Conservation (phyloP, 345 rosid genomes). For the Turritis glabra region DNA sequence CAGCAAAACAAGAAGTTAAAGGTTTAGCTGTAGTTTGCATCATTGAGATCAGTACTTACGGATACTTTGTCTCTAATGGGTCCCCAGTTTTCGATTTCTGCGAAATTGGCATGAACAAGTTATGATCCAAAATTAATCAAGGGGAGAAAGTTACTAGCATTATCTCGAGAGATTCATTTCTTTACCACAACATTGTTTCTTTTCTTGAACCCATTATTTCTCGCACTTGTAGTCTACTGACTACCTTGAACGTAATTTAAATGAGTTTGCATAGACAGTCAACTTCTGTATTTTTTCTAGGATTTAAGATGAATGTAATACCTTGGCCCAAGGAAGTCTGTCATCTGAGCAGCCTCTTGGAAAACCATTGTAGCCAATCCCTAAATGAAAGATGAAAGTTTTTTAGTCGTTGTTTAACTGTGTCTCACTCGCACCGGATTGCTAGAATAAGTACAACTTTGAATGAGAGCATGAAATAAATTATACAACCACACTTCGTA, state of each 20-base stretch:
- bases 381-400: conserved; percentile 37
- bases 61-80: conserved; percentile 89
- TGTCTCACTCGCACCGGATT: background rate
- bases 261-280: background rate
- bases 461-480: background rate
- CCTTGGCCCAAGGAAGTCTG: conserved; percentile 98
- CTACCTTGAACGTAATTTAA: background rate
- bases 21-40: background rate
- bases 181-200: background rate
- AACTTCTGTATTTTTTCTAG: background rate
- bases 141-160: background rate
- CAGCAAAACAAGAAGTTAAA: background rate
- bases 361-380: conserved; percentile 98
- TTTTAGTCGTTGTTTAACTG: background rate
- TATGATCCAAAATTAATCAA: background rate
- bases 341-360: conserved; percentile 99
- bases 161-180: conserved; percentile 12
- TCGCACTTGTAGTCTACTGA: background rate
- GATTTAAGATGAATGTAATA: conserved; percentile 22
- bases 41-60: conserved; percentile 50
- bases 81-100: conserved; percentile 80
- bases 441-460: background rate
- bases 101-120: conserved; percentile 14
- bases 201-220: background rate
- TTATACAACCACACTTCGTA: background rate